Evolutionary conservation across 768 basidiomycete genomes (phyloP).

Genomic region (Suillus decipiens): DNA sequence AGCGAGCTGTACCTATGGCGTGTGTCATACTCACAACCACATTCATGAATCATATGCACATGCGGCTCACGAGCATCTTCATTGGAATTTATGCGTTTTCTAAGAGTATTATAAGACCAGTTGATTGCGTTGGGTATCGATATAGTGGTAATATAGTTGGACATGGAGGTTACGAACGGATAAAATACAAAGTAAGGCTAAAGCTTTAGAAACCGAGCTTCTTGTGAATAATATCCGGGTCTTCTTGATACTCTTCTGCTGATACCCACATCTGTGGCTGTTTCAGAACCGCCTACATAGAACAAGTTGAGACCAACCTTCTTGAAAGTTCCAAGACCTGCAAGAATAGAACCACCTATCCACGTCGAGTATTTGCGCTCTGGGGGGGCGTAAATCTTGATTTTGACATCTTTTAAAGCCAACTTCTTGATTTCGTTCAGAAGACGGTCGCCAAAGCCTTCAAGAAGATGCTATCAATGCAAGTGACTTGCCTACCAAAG

Average conservation of each 20-base stretch:
- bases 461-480: slow-evolving; percentile 22
- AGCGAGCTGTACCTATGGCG: slow-evolving; percentile 43
- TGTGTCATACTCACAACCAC: slow-evolving; percentile 34
- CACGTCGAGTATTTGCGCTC: slow-evolving; percentile 98
- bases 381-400: slow-evolving; percentile 99
- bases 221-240: slow-evolving; percentile 98
- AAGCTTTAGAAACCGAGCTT: slow-evolving; percentile 75
- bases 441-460: slow-evolving; percentile 94
- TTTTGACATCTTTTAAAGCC: slow-evolving; percentile 94
- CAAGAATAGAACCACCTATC: slow-evolving; percentile 97
- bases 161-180: slow-evolving; percentile 15
- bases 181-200: slow-evolving; percentile 1
- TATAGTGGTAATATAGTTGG: slow-evolving; percentile 14
- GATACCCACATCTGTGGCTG: slow-evolving; percentile 94
- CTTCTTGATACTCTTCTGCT: slow-evolving; percentile 98
- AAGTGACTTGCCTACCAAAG: slow-evolving; percentile 5
- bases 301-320: slow-evolving; percentile 57
- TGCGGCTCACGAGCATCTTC: slow-evolving; percentile 16
- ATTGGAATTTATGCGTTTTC: slow-evolving; percentile 27
- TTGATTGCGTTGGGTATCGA: slow-evolving; percentile 37
- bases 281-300: slow-evolving; percentile 8
- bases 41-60: slow-evolving; percentile 31
- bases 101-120: slow-evolving; percentile 36
- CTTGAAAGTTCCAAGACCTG: slow-evolving; percentile 95
- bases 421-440: slow-evolving; percentile 97